phyloP scores from a whole-genome alignment of 176 grass and related monocot species.

The Triticum dicoccoides region DNA sequence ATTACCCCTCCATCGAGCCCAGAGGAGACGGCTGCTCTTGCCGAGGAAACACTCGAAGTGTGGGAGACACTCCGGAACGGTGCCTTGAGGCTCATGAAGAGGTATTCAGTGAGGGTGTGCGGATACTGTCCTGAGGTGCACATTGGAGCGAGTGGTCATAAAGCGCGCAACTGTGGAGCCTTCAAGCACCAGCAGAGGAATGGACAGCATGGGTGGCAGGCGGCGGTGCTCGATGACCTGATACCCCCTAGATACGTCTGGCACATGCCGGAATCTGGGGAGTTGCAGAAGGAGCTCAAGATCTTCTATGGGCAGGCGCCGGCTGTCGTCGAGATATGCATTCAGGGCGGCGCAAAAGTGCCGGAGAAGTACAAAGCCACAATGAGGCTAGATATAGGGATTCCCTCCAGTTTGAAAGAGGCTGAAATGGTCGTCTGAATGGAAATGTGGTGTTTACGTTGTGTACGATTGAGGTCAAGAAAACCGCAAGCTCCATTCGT shows the following conservation, averaged over 20 bases:
- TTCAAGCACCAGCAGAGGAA: conserved; percentile 98
- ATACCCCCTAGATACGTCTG: conserved; percentile 86
- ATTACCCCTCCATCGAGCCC: conserved; percentile 36
- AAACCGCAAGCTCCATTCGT: background rate
- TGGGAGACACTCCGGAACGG: conserved; percentile 65
- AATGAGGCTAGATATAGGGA: conserved; percentile 88
- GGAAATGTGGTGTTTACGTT: background rate
- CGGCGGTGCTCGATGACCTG: conserved; percentile 72
- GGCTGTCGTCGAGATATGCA: conserved; percentile 84
- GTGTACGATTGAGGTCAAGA: background rate
- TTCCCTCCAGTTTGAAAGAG: conserved; percentile 70
- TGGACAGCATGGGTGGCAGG: conserved; percentile 92
- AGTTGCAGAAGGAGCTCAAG: conserved; percentile 74
- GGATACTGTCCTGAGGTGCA: conserved; percentile 94
- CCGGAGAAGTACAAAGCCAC: conserved; percentile 84
- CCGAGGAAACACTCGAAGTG: conserved; percentile 65
- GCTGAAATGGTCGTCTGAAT: conserved; percentile 92
- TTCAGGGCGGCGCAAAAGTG: conserved; percentile 55
- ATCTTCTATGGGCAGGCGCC: conserved; percentile 96
- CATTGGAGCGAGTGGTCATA: conserved; percentile 75
- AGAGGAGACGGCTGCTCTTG: conserved; percentile 59
- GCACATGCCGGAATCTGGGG: conserved; percentile 72
- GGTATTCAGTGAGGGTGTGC: conserved; percentile 81
- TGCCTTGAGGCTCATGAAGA: conserved; percentile 68
- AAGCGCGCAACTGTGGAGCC: conserved; percentile 89